Evolutionary conservation across 2,329 filamentous ascomycete species (phyloP), one percentile per base, ranked within the genome.

Genomic region (Amauroascus verrucosus): DNA sequence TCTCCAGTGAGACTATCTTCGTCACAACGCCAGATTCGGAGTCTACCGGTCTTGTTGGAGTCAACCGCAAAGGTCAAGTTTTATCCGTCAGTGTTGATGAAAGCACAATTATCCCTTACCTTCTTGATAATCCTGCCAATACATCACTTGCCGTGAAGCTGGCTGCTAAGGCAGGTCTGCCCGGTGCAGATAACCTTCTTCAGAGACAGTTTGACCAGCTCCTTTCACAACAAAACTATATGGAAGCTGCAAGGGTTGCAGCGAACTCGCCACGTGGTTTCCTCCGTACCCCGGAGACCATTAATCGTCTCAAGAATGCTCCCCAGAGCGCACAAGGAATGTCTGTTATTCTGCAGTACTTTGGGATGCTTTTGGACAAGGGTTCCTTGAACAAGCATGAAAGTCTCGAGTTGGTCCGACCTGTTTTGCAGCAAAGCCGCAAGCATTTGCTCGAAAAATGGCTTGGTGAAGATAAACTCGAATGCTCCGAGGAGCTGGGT

Each of bases 1-100:
- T 98, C 65, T 98, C 93, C 32, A 95, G 89, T 76, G 93, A 98
- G 68, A 98, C 93, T 24, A 97, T 98, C 68, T 98, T 98, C 75
- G 94, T 91, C 24, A 96, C 90, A 18, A 85, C 88, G 45, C 75
- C 84, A 33, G 93, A 98, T 68, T 79, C 80, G 52, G 84, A 89
- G 20, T 94, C 88, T 16, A 82, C 85, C 44, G 94, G 94, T 63
- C 85, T 98, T 58, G 80, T 98, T 51, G 89, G 88, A 62, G 91
- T 98, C 68, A 98, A 98, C 75, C 85, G 94, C 65, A 95, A 95
- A 76, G 94, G 93, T 58, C 93, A 98, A 72, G 90, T 97, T 45
- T 79, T 98, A 57, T 88, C 90, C 54, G 93, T 97, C 57, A 90
- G 85, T 60, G 85, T 98, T 57, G 90, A 97, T 67, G 94, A 98